Percentiles rank a stretch among this genome's conserved stretches.
These are phyloP conservation scores for Phytophthora pluvialis DNA, from an alignment of 352 stramenopile species.

Conservation along the genomic window DNA sequence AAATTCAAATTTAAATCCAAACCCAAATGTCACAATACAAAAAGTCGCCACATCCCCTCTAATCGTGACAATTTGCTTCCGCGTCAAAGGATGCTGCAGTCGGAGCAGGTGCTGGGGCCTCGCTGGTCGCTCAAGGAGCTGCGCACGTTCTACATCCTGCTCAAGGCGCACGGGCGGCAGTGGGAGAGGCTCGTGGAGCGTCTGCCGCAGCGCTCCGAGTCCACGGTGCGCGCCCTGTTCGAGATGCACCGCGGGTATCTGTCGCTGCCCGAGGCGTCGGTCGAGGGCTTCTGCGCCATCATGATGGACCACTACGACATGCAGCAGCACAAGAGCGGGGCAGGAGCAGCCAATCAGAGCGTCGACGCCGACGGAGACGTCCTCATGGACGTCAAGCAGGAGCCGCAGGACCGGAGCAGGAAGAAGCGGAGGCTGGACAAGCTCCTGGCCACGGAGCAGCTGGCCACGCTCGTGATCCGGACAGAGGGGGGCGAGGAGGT, in stretches of 20 bases:
- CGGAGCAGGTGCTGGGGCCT: slow-evolving; percentile 42
- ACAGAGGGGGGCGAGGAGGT: slow-evolving; percentile 16
- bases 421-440: slow-evolving; percentile 63
- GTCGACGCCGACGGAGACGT: slow-evolving; percentile 9
- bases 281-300: slow-evolving; percentile 74
- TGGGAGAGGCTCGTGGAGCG: slow-evolving; percentile 61
- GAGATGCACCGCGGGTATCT: slow-evolving; percentile 77
- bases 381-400: slow-evolving; percentile 18
- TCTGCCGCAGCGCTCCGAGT: slow-evolving; percentile 53
- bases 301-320: slow-evolving; percentile 73
- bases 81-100: slow-evolving; percentile 10
- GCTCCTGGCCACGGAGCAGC: slow-evolving; percentile 40
- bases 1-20: slow-evolving; percentile 2
- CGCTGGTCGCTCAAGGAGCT: slow-evolving; percentile 72
- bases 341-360: not conserved
- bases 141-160: slow-evolving; percentile 70
- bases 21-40: slow-evolving; percentile 9
- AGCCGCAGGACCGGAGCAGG: slow-evolving; percentile 25
- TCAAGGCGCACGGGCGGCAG: slow-evolving; percentile 55
- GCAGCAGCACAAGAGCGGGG: not conserved
- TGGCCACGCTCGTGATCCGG: slow-evolving; percentile 38
- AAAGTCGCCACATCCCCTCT: not conserved
- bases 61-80: slow-evolving; percentile 1
- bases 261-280: slow-evolving; percentile 67
- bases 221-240: slow-evolving; percentile 70